Percentiles rank a stretch among this genome's conserved stretches.
phyloP scores from a whole-genome alignment of 129 eudicot genomes.

The Daucus carota region DH1_v3.0 NC_030383.2:46072001-46072500 shows the following conservation, averaged over 20 bases:
- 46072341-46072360: not conserved
- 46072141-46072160: not conserved
- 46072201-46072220: not conserved
- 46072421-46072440: conserved; percentile 26
- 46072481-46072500: conserved; percentile 36
- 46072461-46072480: conserved; percentile 22
- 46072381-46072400: conserved; percentile 16
- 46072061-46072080: no score
- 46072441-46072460: conserved; percentile 37
- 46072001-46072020: not conserved
- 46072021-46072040: not conserved
- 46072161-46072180: not conserved
- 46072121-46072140: not conserved
- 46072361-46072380: not conserved
- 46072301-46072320: not conserved
- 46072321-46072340: not conserved
- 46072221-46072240: not conserved
- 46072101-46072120: not conserved
- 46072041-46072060: not conserved
- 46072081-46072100: not conserved
- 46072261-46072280: not conserved
- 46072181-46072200: not conserved
- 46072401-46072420: conserved; percentile 26
- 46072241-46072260: not conserved
- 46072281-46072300: not conserved